phyloP scores from a whole-genome alignment of 495 filamentous ascomycete species.

The Bombardia bombarda region DNA sequence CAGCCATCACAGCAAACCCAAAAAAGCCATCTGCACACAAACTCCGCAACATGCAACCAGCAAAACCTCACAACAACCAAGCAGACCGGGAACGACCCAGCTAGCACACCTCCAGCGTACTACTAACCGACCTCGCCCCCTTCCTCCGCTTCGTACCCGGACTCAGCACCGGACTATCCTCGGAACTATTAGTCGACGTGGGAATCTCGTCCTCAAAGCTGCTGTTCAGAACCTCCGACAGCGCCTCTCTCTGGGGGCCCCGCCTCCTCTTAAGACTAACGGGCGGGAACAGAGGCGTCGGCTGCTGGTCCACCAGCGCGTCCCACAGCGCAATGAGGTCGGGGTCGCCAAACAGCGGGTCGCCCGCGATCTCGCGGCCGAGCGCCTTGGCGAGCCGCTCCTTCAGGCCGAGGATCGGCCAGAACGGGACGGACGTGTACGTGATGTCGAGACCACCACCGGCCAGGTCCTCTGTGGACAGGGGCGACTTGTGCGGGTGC shows the following conservation, averaged over 20 bases:
- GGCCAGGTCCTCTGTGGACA: not conserved
- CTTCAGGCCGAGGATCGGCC: slow-evolving; percentile 40
- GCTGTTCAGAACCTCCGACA: slow-evolving; percentile 21
- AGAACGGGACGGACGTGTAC: slow-evolving; percentile 31
- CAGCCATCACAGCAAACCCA: not conserved
- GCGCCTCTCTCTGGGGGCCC: slow-evolving; percentile 11
- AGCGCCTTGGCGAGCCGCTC: slow-evolving; percentile 39
- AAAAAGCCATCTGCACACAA: not conserved
- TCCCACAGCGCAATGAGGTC: slow-evolving; percentile 30
- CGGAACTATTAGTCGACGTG: slow-evolving; percentile 10
- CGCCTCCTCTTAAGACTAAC: slow-evolving; percentile 14
- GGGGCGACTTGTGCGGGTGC: slow-evolving; percentile 23
- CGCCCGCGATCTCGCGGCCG: slow-evolving; percentile 30
- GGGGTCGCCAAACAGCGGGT: slow-evolving; percentile 20
- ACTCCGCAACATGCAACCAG: not conserved
- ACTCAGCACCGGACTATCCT: slow-evolving; percentile 19
- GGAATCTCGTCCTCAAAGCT: slow-evolving; percentile 25
- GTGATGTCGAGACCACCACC: slow-evolving; percentile 22
- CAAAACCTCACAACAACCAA: not conserved
- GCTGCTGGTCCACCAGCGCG: slow-evolving; percentile 11
- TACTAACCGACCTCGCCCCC: slow-evolving; percentile 12
- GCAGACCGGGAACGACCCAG: not conserved
- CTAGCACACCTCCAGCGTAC: slow-evolving; percentile 22
- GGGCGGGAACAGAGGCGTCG: not conserved
- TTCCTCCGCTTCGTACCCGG: slow-evolving; percentile 26